phyloP scores from a whole-genome alignment of 495 filamentous ascomycete genomes.

The Talaromyces liani region DNA sequence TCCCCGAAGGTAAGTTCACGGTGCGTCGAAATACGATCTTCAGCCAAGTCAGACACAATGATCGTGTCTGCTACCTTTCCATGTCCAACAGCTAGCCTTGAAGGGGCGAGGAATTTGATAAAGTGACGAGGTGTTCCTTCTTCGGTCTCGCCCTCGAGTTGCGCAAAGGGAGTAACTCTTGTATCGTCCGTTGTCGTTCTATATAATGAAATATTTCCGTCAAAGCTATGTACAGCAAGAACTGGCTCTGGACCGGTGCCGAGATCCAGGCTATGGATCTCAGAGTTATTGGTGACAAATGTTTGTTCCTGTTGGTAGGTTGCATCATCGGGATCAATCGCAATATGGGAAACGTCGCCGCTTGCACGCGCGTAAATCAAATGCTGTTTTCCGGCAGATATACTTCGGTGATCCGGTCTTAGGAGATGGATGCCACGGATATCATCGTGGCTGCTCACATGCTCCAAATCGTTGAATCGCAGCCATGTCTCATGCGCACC shows the following conservation, averaged over 20 bases:
- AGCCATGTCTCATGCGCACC: constrained; percentile 31
- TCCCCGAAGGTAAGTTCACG: constrained; percentile 26
- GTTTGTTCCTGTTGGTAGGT: constrained; percentile 23
- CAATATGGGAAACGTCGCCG: constrained; percentile 31
- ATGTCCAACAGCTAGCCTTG: constrained; percentile 42
- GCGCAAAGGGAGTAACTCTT: constrained; percentile 30
- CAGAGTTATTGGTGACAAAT: constrained; percentile 23
- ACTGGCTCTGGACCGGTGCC: constrained; percentile 23
- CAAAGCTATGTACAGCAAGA: constrained; percentile 39
- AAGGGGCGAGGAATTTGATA: constrained; percentile 43
- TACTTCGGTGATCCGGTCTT: constrained; percentile 25
- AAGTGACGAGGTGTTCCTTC: constrained; percentile 32
- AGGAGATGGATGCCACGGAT: constrained; percentile 52
- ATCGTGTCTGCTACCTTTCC: constrained; percentile 39
- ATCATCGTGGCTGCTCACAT: constrained; percentile 54
- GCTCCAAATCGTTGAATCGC: constrained; percentile 42
- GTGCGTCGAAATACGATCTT: constrained; percentile 26
- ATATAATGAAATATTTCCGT: constrained; percentile 40
- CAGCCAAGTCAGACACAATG: constrained; percentile 40
- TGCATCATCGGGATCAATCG: constrained; percentile 20
- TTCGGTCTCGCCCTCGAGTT: constrained; percentile 21
- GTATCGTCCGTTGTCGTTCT: constrained; percentile 21
- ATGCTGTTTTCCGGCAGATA: constrained; percentile 23
- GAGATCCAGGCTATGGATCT: constrained; percentile 27
- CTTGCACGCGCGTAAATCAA: constrained; percentile 33